A percentile compares a stretch with the other conserved stretches of the same genome.
These are phyloP conservation scores for Cladophialophora exuberans DNA, from an alignment of 2,329 filamentous ascomycete species.

Conservation along the genomic window DNA sequence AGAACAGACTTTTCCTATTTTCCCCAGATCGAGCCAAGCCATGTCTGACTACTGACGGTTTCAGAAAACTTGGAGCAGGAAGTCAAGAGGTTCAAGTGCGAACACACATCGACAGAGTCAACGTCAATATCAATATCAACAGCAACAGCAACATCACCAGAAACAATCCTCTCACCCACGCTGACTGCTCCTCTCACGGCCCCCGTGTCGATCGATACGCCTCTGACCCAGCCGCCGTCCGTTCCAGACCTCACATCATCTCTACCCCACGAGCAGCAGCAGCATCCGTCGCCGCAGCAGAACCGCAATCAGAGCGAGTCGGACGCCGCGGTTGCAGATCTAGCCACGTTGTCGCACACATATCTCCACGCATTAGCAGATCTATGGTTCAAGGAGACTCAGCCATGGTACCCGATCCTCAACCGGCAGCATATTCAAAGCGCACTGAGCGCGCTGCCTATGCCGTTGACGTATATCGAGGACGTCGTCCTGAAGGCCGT, in stretches of 20 bases:
- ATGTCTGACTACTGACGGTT: conserved; percentile 2
- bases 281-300: conserved; percentile 6
- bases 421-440: conserved; percentile 26
- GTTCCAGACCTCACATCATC: no score
- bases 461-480: conserved; percentile 27
- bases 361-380: conserved; percentile 35
- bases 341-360: conserved; percentile 26
- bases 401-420: conserved; percentile 44
- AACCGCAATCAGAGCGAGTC: conserved; percentile 12
- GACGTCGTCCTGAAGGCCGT: conserved; percentile 33
- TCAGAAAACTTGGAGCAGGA: conserved; percentile 33
- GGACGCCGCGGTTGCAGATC: conserved; percentile 29
- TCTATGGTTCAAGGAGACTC: conserved; percentile 43
- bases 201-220: no score
- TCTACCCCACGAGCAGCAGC: no score
- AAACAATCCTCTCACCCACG: not conserved
- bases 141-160: conserved; percentile 1
- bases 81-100: conserved; percentile 27
- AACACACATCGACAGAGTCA: no score
- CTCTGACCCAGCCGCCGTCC: no score
- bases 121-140: no score
- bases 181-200: conserved; percentile 2
- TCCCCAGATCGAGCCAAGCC: no score
- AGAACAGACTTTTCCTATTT: not conserved
- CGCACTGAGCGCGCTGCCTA: conserved; percentile 23